A percentile compares a stretch with the other conserved stretches of the same genome.
Evolutionary conservation across 148 eudicot species (phyloP).

Genomic region (Rhododendron ovatum): DNA sequence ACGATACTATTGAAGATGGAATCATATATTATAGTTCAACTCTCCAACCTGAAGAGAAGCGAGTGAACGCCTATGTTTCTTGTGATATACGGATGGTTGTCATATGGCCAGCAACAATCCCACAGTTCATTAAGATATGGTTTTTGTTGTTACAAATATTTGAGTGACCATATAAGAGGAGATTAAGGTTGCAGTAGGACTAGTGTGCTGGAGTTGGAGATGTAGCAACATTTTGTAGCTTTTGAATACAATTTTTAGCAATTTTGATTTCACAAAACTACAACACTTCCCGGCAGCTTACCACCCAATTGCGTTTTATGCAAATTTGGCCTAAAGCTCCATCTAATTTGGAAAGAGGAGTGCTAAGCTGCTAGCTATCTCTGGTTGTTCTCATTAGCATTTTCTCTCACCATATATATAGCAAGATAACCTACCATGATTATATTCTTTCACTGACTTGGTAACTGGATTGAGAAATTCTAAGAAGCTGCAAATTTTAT

Average conservation of each 20-base stretch:
- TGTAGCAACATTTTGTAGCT: neutral
- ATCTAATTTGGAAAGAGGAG: neutral
- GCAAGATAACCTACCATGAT: neutral
- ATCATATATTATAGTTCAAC: neutral
- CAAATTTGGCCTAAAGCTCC: neutral
- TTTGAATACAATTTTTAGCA: neutral
- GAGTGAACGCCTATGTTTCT: neutral
- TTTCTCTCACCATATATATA: neutral
- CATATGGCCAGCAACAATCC: neutral
- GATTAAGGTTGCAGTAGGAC: neutral
- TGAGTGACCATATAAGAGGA: neutral
- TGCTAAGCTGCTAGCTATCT: neutral
- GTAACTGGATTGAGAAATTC: neutral
- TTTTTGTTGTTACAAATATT: no score
- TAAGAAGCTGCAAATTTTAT: neutral
- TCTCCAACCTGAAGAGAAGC: neutral
- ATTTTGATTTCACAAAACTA: neutral
- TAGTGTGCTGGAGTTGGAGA: neutral
- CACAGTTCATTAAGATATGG: neutral
- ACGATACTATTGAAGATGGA: neutral
- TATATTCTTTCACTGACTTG: neutral
- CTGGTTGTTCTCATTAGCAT: neutral
- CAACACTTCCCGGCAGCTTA: neutral
- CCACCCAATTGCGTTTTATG: neutral
- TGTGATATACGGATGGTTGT: neutral